Base-by-base conservation (phyloP, 2,329 filamentous ascomycete species). In the Arthroderma uncinatum region DNA sequence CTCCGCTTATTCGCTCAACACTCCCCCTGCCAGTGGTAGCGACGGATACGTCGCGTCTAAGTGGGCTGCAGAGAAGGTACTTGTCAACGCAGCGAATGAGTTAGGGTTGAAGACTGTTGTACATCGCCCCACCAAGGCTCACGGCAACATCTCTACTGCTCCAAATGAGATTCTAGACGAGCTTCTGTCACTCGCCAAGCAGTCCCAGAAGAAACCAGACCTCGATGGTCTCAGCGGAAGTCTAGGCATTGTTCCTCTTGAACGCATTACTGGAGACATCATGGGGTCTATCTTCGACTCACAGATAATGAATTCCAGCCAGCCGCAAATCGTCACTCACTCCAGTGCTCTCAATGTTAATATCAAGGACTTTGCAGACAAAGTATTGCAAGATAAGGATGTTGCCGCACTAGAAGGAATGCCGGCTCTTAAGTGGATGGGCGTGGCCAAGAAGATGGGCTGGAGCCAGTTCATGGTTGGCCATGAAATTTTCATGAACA, bases 1-100 rank as follows among this genome's bases (percentile, higher is more conserved):
- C 61, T 2, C 57, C 64, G 0, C 28, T 40, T 0, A 10, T 33
- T 8, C 57, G 50, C 36, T 55, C 2, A 48, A 56, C 14, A 57
- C 56, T 0, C 62, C 65, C 4, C 60, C 62, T 1, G 34, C 36
- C 1, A 64, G 71, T 54, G 68, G 68, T 5, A 55, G 61, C 1
- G 54, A 69, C 8, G 74, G 73, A 3, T 76, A 74, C 53, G 57
- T 65, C 1, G 65, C 69, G 0, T 58, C 63, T 14, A 74, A 74
- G 59, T 76, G 74, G 74, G 69, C 66, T 0, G 67, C 68, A 58
- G 74, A 77, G 60, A 57, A 57, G 0, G 59, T 70, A 7, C 67
- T 76, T 14, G 40, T 21, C 48, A 54, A 42, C 23, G 53, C 53
- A 10, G 21, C 34, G n/a, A n/a, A 40, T 12, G 30, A 54, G n/a